Percentiles rank a stretch among this genome's conserved stretches.
phyloP scores from a whole-genome alignment of 75 land plant genomes.

The Cupressus sempervirens region DNA sequence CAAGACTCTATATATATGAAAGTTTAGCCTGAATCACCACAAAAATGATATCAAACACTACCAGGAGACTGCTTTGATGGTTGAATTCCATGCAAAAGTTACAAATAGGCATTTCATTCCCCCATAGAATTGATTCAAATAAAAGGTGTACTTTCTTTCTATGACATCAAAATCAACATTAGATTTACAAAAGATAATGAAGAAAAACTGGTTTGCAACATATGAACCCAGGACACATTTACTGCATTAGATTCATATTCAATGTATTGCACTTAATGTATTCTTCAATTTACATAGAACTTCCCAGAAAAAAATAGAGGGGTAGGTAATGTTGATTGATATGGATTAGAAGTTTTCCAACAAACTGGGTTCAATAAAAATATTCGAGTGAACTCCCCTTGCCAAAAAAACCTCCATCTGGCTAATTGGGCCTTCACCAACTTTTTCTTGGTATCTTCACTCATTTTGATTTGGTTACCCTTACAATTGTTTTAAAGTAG shows the following conservation, averaged over 20 bases:
- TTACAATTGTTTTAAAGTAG: neutral
- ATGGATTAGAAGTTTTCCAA: too few relatives aligned
- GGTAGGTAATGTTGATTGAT: too few relatives aligned
- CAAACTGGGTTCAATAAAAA: neutral
- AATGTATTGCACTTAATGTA: too few relatives aligned
- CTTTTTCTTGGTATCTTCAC: neutral
- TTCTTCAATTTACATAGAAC: too few relatives aligned
- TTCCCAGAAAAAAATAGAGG: too few relatives aligned
- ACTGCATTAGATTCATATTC: too few relatives aligned
- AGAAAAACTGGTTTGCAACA: too few relatives aligned
- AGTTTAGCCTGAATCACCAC: conserved; percentile 3
- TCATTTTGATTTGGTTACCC: conserved; percentile 1
- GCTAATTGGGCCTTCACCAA: conserved; percentile 29
- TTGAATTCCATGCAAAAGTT: neutral
- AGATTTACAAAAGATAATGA: neutral
- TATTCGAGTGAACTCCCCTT: conserved; percentile 34
- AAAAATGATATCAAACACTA: neutral
- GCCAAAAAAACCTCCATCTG: conserved; percentile 36
- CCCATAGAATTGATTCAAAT: neutral
- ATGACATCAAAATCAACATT: neutral
- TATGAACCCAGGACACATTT: too few relatives aligned
- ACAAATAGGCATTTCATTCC: neutral
- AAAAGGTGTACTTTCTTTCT: neutral
- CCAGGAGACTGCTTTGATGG: neutral
- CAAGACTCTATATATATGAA: neutral